phyloP scores from a whole-genome alignment of 805 yeast species.

The Ogataea sp. region DNA sequence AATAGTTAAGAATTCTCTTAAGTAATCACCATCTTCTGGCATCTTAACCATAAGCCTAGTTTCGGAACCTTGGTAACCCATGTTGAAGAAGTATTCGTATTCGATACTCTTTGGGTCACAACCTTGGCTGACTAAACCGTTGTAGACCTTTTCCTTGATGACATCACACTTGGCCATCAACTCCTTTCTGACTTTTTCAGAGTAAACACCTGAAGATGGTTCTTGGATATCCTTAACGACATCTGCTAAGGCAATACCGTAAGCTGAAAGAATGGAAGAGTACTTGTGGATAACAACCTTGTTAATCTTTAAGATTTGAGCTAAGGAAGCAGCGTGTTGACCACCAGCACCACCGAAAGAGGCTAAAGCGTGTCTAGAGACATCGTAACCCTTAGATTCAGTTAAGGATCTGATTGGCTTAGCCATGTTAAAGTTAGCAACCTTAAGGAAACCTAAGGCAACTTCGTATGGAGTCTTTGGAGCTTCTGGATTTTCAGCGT shows the following conservation, averaged over 20 bases:
- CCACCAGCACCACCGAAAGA: constrained; percentile 90
- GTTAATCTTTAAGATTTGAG: constrained; percentile 54
- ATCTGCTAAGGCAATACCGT: constrained; percentile 65
- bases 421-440: constrained; percentile 80
- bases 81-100: constrained; percentile 42
- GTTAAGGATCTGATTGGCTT: constrained; percentile 74
- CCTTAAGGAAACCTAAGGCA: constrained; percentile 70
- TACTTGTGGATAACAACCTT: constrained; percentile 65
- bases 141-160: constrained; percentile 8
- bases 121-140: constrained; percentile 25
- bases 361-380: constrained; percentile 56
- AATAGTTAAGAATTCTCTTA: constrained; percentile 36
- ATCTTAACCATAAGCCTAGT: constrained; percentile 58
- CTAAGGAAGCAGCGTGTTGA: constrained; percentile 72
- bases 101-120: constrained; percentile 6
- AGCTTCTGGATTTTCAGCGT: constrained; percentile 26
- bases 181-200: constrained; percentile 5
- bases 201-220: constrained; percentile 12
- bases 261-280: constrained; percentile 71
- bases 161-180: constrained; percentile 9
- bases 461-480: constrained; percentile 52
- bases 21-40: constrained; percentile 23
- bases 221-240: constrained; percentile 21
- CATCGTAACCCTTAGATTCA: constrained; percentile 67
- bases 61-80: constrained; percentile 77